Evolutionary conservation across 805 yeast species (phyloP), one percentile per base, ranked within the genome.

Genomic region (Metschnikowia kofuensis): DNA sequence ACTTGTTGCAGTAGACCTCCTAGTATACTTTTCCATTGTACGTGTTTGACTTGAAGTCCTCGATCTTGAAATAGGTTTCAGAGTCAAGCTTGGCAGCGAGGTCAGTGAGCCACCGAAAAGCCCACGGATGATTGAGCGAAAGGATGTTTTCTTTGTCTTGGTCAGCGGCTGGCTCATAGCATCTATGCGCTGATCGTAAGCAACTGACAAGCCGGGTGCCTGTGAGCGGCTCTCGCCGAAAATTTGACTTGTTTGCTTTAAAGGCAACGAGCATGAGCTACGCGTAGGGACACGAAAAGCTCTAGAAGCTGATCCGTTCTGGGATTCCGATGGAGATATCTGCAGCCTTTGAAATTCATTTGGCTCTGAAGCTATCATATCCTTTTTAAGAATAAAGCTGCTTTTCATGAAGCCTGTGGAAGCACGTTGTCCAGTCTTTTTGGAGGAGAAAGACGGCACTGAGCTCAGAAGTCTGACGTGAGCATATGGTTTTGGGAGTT

Each of bases 401-500:
- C 69, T 63, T 59, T 72, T 68, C 77, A 73, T 73, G 55, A 73
- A 73, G 0, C 77, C 77, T 42, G 66, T 50, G 2, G 77, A 72
- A 29, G 71, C 76, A 42, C 72, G 59, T 39, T 47, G 54, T 3
- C 55, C 53, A 26, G 42, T 37, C 16, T 26, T 32, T 21, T 31
- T 38, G 35, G 52, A 38, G 15, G 45, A 38, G 42, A 57, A 52
- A 4, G 57, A 51, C n/a, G 58, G 54, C 6, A 54, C 49, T 5
- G 59, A 56, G 30, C 47, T 40, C 52, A 51, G 52, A 35, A 42
- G 50, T 34, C 48, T 42, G 32, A 37, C 42, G 40, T 46, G 48
- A n/a, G 45, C 38, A 35, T 48, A 54, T 7, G 50, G 59, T 31
- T 32, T 51, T 8, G 47, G 10, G 15, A 39, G 44, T 11, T 40